Evolutionary conservation across 139 green algal species (phyloP).

Genomic region (Micractinium conductrix): DNA sequence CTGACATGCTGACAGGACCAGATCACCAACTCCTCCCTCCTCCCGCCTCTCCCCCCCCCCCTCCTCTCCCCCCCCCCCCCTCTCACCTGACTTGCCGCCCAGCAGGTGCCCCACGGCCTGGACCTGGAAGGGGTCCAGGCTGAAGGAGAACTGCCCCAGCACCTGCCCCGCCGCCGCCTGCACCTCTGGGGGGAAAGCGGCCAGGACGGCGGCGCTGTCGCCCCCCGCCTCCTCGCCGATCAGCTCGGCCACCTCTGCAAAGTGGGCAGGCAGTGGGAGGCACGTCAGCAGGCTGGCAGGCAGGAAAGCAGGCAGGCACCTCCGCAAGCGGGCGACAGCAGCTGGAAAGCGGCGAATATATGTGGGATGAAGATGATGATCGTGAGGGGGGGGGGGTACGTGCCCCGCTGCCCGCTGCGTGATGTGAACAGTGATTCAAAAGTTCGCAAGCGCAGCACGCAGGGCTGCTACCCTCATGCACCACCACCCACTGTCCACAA

Average conservation of each 20-base stretch:
- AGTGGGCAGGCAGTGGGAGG: neutral
- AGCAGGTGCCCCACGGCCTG: slow-evolving; percentile 74
- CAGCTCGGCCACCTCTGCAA: slow-evolving; percentile 65
- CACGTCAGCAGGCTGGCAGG: neutral
- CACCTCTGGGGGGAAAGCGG: neutral
- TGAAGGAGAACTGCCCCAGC: slow-evolving; percentile 66
- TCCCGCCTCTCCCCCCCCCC: neutral
- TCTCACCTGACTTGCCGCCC: slow-evolving; percentile 43
- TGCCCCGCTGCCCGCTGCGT: too few species aligned
- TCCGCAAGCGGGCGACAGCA: too few species aligned
- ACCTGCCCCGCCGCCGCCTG: neutral
- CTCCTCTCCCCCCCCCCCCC: neutral
- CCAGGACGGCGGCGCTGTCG: neutral
- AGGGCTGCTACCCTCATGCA: too few species aligned
- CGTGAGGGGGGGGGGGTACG: too few species aligned
- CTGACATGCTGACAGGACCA: too few species aligned
- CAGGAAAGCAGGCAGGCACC: neutral
- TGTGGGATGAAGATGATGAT: too few species aligned
- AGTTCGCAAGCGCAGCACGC: too few species aligned
- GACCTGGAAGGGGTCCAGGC: slow-evolving; percentile 79
- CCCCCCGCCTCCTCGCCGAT: slow-evolving; percentile 44
- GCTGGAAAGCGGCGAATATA: too few species aligned
- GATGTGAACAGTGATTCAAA: too few species aligned
- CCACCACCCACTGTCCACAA: too few species aligned
- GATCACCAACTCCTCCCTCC: too few species aligned